Conservation (phyloP, 2,329 filamentous ascomycete species). For the Chaetomiaceae sp. region DNA sequence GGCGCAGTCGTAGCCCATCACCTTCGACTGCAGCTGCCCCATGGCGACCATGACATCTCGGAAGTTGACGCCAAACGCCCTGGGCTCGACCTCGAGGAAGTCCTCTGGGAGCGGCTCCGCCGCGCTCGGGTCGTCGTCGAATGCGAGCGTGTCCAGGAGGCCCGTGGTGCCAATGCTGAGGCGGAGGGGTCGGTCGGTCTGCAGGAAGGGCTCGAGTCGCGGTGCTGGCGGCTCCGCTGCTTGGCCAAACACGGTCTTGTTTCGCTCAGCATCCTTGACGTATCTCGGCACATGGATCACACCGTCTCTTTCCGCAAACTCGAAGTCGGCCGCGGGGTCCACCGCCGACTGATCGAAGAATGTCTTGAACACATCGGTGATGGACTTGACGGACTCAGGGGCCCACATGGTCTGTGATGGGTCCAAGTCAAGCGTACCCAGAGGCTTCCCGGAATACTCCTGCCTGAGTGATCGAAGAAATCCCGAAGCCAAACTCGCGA, state of each 20-base stretch:
- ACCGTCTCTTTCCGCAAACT: conserved; percentile 19
- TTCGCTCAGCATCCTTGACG: conserved; percentile 18
- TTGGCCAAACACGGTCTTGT: conserved; percentile 13
- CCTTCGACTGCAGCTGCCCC: conserved; percentile 21
- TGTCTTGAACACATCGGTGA: conserved; percentile 16
- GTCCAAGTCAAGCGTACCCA: conserved; percentile 20
- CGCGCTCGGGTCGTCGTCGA: conserved; percentile 18
- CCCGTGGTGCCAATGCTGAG: conserved; percentile 20
- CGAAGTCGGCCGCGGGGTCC: conserved; percentile 9
- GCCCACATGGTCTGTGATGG: conserved; percentile 10
- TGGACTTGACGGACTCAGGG: conserved; percentile 3
- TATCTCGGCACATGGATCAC: conserved; percentile 20
- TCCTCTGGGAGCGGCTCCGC: conserved; percentile 20
- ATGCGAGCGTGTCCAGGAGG: conserved; percentile 20
- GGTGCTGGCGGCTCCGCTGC: not conserved
- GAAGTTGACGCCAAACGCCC: conserved; percentile 35
- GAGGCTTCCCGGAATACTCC: conserved; percentile 20
- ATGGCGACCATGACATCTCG: conserved; percentile 32
- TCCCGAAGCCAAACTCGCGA: conserved; percentile 11
- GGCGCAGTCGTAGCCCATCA: conserved; percentile 26
- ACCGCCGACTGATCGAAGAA: conserved; percentile 12
- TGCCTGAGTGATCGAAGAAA: conserved; percentile 21
- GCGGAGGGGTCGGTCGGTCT: conserved; percentile 17
- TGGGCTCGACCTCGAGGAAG: conserved; percentile 29
- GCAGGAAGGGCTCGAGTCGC: conserved; percentile 19